Conservation (phyloP, 257 asterid species). For the Solanum habrochaites region DNA sequence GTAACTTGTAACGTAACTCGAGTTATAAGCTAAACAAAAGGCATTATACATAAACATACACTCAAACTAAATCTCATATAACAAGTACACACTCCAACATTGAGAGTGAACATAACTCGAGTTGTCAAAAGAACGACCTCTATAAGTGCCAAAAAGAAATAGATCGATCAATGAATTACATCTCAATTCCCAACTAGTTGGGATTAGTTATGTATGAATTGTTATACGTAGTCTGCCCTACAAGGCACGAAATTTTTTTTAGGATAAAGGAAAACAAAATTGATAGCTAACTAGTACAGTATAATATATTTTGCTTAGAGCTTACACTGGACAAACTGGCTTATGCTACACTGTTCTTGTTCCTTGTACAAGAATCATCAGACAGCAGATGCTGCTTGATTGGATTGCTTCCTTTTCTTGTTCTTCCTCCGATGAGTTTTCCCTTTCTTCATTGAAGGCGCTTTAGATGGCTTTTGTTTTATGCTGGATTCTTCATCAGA, state of each 20-base stretch:
- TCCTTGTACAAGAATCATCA: not conserved
- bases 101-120: not conserved
- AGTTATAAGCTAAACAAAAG: not conserved
- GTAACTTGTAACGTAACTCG: not conserved
- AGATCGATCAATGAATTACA: not conserved
- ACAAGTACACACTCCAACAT: not conserved
- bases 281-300: not conserved
- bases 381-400: not conserved
- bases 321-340: not conserved
- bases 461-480: conserved; percentile 15
- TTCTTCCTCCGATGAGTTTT: conserved; percentile 27
- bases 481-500: conserved; percentile 29
- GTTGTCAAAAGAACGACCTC: not conserved
- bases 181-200: not conserved
- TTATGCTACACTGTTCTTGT: not conserved
- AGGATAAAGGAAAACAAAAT: not conserved
- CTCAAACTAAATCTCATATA: not conserved
- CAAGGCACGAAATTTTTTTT: not conserved
- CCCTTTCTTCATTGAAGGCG: conserved; percentile 18
- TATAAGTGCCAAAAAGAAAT: not conserved
- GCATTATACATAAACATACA: not conserved
- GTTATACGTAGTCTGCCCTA: not conserved
- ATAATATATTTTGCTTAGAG: not conserved
- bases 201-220: not conserved
- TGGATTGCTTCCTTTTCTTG: conserved; percentile 45